Evolutionary conservation across 352 stramenopile genomes (phyloP).

Genomic region (Hyaloperonospora brassicae): DNA sequence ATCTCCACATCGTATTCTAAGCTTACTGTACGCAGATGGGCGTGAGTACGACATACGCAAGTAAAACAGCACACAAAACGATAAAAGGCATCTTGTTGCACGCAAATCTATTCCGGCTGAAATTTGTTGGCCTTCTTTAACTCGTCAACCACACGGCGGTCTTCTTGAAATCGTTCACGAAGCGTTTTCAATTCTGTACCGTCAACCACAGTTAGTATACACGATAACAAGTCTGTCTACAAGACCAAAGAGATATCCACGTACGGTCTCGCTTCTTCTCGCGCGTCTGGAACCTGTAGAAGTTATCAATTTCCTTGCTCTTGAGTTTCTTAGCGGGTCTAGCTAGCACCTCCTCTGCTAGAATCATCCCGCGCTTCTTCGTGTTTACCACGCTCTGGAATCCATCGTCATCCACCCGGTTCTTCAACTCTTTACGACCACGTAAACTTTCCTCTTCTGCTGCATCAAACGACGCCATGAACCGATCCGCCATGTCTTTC

Average conservation of each 20-base stretch:
- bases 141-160: conserved; percentile 67
- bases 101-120: conserved; percentile 75
- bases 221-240: too few relatives aligned
- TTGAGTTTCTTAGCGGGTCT: conserved; percentile 77
- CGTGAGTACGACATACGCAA: too few relatives aligned
- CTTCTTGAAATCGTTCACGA: conserved; percentile 79
- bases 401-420: conserved; percentile 70
- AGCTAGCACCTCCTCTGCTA: conserved; percentile 41
- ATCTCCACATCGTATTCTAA: too few relatives aligned
- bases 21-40: too few relatives aligned
- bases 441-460: conserved; percentile 53
- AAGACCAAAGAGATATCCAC: conserved; percentile 14
- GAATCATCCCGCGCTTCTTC: conserved; percentile 57
- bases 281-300: conserved; percentile 82
- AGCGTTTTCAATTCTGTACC: conserved; percentile 68
- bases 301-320: conserved; percentile 70
- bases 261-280: conserved; percentile 81
- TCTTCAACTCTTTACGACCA: conserved; percentile 67
- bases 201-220: background rate
- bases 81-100: too few relatives aligned
- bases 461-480: conserved; percentile 71
- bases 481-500: conserved; percentile 61
- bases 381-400: conserved; percentile 78
- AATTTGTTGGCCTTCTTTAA: conserved; percentile 81
- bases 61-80: too few relatives aligned